Evolutionary conservation across 306 rosid genomes (phyloP), one percentile per base, ranked within the genome.

Genomic region (Cyamopsis tetragonoloba): DNA sequence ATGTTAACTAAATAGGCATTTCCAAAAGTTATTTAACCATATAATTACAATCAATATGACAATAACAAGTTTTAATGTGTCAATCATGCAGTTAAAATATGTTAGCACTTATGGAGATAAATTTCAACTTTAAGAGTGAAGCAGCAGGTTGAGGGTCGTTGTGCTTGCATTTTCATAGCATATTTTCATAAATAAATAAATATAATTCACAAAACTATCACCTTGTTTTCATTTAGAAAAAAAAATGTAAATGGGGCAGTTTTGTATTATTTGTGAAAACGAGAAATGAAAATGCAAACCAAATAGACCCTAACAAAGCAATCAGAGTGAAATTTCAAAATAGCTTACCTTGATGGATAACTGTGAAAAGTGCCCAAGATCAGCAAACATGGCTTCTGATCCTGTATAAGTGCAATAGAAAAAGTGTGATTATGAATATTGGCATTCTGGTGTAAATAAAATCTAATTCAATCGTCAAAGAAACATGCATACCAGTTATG

Each of bases 351-450:
- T 80, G 79, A 93, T 89, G 48, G 97, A 93, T 62, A 84, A 76
- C 32, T 90, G 97, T 2, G 97, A 84, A 43, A 93, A 93, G 85
- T 93, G 98, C 17, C 98, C 98, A 34, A 93, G 97, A 84, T 93
- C 98, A 78, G 96, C 98, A 83, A 93, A 93, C 98, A 93, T 93
- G 48, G 97, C 98, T 82, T 93, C 98, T 5, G 95, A 90, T 61
- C 98, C 97, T 93, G 87, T 38, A 39, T 23, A 50, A 20, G 44
- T 23, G 37, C 58, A 47, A 82, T 19, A 39, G 70, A 74, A 49
- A 71, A 27, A 14, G 28, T 22, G 58, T 24, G 49, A 62, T 46
- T 20, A 44, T 34, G 49, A 62, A 50, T 20, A 44, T 34, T 15
- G 44, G 23, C 58, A 70, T n/a, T n/a, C n/a, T n/a, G n/a, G n/a